These are phyloP conservation scores for Conoideocrella luteorostrata DNA, from an alignment of 2,329 filamentous ascomycete species.

Conservation along the genomic window DNA sequence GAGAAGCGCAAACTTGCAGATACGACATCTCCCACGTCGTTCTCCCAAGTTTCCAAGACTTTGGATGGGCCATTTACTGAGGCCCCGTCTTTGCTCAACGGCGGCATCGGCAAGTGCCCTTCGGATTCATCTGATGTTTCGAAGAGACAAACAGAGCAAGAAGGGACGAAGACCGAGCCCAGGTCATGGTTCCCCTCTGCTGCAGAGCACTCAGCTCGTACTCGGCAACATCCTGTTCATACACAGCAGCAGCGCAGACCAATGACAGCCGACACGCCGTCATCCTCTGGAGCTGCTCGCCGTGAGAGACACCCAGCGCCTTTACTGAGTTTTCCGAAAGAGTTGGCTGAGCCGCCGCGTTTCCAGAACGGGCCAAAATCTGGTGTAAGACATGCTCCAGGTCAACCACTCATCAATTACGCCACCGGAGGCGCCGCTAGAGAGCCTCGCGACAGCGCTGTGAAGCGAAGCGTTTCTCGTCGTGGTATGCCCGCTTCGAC, in stretches of 20 bases:
- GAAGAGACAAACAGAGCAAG: conserved; percentile 16
- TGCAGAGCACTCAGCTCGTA: conserved; percentile 29
- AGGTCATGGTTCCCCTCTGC: conserved; percentile 32
- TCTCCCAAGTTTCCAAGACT: conserved; percentile 22
- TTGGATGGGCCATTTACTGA: conserved; percentile 42
- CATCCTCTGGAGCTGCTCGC: conserved; percentile 7
- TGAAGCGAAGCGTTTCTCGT: conserved; percentile 10
- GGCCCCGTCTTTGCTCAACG: conserved; percentile 52
- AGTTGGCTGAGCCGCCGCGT: conserved; percentile 57
- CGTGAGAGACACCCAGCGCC: conserved; percentile 43
- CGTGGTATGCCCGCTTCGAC: conserved; percentile 7
- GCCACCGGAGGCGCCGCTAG: conserved; percentile 25
- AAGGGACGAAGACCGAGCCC: conserved; percentile 14
- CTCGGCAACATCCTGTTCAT: conserved; percentile 22
- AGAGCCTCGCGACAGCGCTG: conserved; percentile 5
- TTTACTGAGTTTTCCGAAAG: conserved; percentile 57
- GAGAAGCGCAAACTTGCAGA: conserved; percentile 38
- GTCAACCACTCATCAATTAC: conserved; percentile 40
- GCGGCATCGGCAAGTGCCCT: conserved; percentile 17
- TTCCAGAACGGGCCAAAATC: conserved; percentile 45
- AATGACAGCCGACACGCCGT: conserved; percentile 17
- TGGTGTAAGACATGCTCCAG: conserved; percentile 32
- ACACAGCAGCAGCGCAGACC: conserved; percentile 14
- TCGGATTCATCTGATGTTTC: conserved; percentile 10
- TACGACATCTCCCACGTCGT: conserved; percentile 21